These are phyloP conservation scores for Beta corolliflora DNA, from an alignment of 179 eudicot genomes.

Conservation along the genomic window DNA sequence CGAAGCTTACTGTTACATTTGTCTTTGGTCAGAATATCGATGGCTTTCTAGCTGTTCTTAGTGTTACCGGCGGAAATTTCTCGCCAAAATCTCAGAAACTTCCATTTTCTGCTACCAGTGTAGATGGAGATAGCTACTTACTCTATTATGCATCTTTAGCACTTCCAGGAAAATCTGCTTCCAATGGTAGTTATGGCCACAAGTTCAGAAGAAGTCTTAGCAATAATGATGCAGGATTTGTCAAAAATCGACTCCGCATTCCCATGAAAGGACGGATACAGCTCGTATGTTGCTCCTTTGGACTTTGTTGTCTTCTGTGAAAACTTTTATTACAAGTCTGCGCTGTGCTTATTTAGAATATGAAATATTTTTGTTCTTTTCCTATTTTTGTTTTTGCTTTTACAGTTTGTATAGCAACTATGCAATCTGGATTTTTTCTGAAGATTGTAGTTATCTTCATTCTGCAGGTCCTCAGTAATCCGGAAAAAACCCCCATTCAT, in stretches of 20 bases:
- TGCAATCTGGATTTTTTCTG: conserved; percentile 6
- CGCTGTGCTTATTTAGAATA: background rate
- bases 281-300: conserved; percentile 47
- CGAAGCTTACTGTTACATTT: background rate
- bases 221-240: conserved; percentile 40
- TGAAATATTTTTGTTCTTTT: too few relatives aligned
- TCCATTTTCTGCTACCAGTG: conserved; percentile 75
- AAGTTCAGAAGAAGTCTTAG: conserved; percentile 30
- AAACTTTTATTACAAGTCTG: background rate
- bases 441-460: conserved; percentile 27
- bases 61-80: conserved; percentile 68
- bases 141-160: conserved; percentile 72
- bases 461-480: conserved; percentile 78
- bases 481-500: conserved; percentile 81
- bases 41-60: conserved; percentile 80
- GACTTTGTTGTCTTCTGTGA: background rate
- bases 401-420: background rate
- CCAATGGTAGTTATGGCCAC: conserved; percentile 33
- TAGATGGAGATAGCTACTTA: conserved; percentile 72
- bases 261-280: conserved; percentile 86
- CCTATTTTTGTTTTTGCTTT: background rate
- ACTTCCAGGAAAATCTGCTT: conserved; percentile 51
- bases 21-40: conserved; percentile 55
- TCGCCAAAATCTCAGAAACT: conserved; percentile 83
- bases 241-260: conserved; percentile 55